These are phyloP conservation scores for Leptographium wingfieldii DNA, from an alignment of 2,329 filamentous ascomycete genomes.

Conservation along the genomic window DNA sequence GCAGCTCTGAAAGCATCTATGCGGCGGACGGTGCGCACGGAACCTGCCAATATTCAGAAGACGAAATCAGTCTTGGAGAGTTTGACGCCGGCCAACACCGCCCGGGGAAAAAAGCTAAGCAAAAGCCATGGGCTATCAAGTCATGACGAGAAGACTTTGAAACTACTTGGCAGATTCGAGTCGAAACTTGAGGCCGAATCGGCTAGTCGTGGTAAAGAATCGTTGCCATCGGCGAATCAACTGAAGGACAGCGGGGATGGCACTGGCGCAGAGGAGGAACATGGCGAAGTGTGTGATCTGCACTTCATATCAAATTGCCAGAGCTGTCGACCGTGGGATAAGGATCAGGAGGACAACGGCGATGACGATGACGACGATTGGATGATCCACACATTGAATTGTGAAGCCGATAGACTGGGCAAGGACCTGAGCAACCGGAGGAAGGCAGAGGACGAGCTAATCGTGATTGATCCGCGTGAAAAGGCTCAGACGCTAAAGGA, in stretches of 20 bases:
- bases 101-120: conserved; percentile 56
- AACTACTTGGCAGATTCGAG: conserved; percentile 68
- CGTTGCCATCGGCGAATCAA: conserved; percentile 8
- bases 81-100: conserved; percentile 59
- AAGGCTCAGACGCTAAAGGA: conserved; percentile 62
- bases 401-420: conserved; percentile 78
- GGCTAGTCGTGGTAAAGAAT: neutral
- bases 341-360: conserved; percentile 31
- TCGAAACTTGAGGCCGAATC: conserved; percentile 51
- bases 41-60: conserved; percentile 38
- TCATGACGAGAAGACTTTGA: conserved; percentile 52
- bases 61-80: conserved; percentile 55
- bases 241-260: conserved; percentile 11
- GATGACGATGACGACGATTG: conserved; percentile 43
- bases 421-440: conserved; percentile 86
- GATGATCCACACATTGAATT: conserved; percentile 77
- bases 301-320: conserved; percentile 96
- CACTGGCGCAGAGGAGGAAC: neutral
- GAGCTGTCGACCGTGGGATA: conserved; percentile 78
- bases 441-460: conserved; percentile 80
- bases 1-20: conserved; percentile 71
- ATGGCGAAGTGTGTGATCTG: conserved; percentile 66
- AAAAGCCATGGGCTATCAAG: conserved; percentile 33
- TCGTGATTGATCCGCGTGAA: conserved; percentile 86
- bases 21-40: conserved; percentile 48